Percentiles rank a stretch among this genome's conserved stretches.
phyloP scores from a whole-genome alignment of 1,284 basidiomycete species.

The Veloporphyrellus conicus region DNA sequence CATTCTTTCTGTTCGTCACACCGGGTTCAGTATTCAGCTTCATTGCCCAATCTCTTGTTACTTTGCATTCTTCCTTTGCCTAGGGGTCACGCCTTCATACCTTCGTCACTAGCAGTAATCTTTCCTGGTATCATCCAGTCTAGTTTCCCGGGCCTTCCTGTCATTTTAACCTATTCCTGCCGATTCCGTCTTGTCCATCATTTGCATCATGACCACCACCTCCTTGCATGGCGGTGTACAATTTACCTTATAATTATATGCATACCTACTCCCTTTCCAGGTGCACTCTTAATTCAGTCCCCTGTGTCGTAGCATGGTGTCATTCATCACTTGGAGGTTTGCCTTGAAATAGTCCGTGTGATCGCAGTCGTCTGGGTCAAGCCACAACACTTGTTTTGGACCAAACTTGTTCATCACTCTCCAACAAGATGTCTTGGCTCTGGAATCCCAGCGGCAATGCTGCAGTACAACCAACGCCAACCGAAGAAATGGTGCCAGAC shows the following conservation, averaged over 20 bases:
- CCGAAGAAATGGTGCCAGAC: constrained; percentile 41
- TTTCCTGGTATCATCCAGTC: constrained; percentile 30
- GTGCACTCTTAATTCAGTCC: constrained; percentile 31
- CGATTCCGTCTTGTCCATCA: constrained; percentile 19
- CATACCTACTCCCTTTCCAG: constrained; percentile 35
- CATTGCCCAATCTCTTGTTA: constrained; percentile 23
- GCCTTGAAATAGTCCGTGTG: background rate
- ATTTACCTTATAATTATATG: constrained; percentile 36
- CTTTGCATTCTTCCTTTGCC: constrained; percentile 22
- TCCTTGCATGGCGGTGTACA: constrained; percentile 31
- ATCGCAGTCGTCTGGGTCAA: constrained; percentile 3
- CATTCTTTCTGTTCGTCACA: constrained; percentile 20
- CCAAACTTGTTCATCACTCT: background rate
- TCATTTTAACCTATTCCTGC: constrained; percentile 28
- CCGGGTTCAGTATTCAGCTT: constrained; percentile 25
- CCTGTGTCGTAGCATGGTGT: constrained; percentile 24
- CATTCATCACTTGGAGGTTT: constrained; percentile 1
- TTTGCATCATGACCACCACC: constrained; percentile 27
- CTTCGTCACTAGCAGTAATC: constrained; percentile 31
- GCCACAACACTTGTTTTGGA: constrained; percentile 3
- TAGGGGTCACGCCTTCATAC: constrained; percentile 27
- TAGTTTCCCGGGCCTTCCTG: constrained; percentile 21
- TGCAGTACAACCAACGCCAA: constrained; percentile 14
- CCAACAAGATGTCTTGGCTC: constrained; percentile 31
- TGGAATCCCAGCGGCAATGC: constrained; percentile 26